Evolutionary conservation across 495 filamentous ascomycete species (phyloP).

Genomic region (Penicillium canescens): DNA sequence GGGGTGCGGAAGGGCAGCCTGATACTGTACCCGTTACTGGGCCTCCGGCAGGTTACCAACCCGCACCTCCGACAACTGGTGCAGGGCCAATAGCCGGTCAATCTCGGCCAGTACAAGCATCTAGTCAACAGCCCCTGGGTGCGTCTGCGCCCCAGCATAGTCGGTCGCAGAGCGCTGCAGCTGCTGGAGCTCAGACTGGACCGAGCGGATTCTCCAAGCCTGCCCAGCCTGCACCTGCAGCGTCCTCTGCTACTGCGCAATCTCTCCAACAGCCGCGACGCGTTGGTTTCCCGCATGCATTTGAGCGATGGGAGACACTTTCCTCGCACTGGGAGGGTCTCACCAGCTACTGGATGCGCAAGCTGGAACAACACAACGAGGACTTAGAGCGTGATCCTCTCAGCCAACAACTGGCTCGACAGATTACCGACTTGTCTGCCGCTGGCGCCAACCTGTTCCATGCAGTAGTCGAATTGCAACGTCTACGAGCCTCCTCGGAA

Average conservation of each 20-base stretch:
- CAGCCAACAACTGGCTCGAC: slow-evolving; percentile 82
- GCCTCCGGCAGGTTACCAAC: slow-evolving; percentile 9
- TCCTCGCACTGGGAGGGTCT: slow-evolving; percentile 98
- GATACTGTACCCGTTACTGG: slow-evolving; percentile 16
- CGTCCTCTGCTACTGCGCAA: slow-evolving; percentile 36
- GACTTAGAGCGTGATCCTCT: slow-evolving; percentile 80
- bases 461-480: slow-evolving; percentile 93
- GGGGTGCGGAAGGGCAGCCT: slow-evolving; percentile 26
- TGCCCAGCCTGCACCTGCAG: slow-evolving; percentile 29
- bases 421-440: slow-evolving; percentile 93
- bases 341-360: slow-evolving; percentile 94
- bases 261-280: slow-evolving; percentile 39
- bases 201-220: slow-evolving; percentile 15
- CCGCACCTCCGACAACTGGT: slow-evolving; percentile 4
- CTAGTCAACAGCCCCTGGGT: slow-evolving; percentile 32
- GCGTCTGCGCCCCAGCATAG: slow-evolving; percentile 18
- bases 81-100: slow-evolving; percentile 10
- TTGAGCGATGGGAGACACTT: slow-evolving; percentile 94
- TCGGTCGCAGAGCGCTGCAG: slow-evolving; percentile 30
- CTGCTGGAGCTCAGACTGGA: slow-evolving; percentile 17
- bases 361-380: slow-evolving; percentile 83
- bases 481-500: slow-evolving; percentile 92
- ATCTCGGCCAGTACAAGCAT: slow-evolving; percentile 17
- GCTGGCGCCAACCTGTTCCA: slow-evolving; percentile 97
- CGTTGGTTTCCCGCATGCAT: slow-evolving; percentile 85